Percentiles rank a stretch among this genome's conserved stretches.
Evolutionary conservation across 2,329 filamentous ascomycete genomes (phyloP).

Genomic region (Stagonosporopsis chrysanthemi): DNA sequence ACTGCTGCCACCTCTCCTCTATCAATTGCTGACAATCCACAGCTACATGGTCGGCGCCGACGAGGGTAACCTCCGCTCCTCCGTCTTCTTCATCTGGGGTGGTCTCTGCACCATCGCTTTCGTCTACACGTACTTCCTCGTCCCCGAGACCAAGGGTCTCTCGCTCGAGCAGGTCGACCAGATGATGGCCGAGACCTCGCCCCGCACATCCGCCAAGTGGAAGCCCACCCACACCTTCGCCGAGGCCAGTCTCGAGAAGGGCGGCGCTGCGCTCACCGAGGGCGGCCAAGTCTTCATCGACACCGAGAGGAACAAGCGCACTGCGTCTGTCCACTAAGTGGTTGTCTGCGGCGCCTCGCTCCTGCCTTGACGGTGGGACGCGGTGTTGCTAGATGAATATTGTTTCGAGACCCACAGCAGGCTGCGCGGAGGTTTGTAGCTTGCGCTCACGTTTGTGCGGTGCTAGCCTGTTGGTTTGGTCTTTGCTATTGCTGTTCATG

Average conservation of each 20-base stretch:
- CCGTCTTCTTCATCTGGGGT: conserved; percentile 61
- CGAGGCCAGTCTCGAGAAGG: conserved; percentile 49
- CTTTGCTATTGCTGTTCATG: no score
- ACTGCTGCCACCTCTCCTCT: not conserved
- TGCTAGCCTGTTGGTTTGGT: no score
- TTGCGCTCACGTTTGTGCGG: no score
- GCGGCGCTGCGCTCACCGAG: conserved; percentile 24
- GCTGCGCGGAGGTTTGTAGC: not conserved
- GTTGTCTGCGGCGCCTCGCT: not conserved
- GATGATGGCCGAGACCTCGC: conserved; percentile 75
- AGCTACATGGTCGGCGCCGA: conserved; percentile 60
- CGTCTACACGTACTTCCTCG: conserved; percentile 67
- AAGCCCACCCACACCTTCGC: conserved; percentile 72
- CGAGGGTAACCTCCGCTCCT: conserved; percentile 63
- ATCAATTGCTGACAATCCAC: not conserved
- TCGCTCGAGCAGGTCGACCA: conserved; percentile 75
- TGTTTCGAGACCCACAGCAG: not conserved
- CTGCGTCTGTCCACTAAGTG: conserved; percentile 15
- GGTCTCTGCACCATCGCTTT: conserved; percentile 61
- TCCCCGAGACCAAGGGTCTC: conserved; percentile 77
- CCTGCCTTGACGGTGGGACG: not conserved
- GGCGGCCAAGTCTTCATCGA: conserved; percentile 11
- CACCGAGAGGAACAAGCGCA: conserved; percentile 15
- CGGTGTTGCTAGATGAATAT: not conserved
- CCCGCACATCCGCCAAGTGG: conserved; percentile 78